These are phyloP conservation scores for Pulveroboletus sp. DNA, from an alignment of 768 basidiomycete genomes.

Conservation along the genomic window DNA sequence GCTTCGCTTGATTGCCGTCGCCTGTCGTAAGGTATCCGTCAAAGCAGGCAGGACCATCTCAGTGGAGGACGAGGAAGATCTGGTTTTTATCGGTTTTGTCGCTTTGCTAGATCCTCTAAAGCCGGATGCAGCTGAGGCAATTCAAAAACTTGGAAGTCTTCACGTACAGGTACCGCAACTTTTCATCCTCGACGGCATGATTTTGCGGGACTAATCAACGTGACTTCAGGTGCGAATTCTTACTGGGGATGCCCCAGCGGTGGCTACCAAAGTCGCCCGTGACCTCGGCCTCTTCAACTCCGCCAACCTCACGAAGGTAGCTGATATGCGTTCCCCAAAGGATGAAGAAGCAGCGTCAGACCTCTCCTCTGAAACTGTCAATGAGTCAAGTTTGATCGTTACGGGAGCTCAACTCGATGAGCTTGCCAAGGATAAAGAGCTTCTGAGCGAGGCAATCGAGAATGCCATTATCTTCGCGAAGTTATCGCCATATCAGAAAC, in stretches of 20 bases:
- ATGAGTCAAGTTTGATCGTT: slow-evolving; percentile 26
- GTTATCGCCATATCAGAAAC: slow-evolving; percentile 32
- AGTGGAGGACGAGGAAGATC: slow-evolving; percentile 26
- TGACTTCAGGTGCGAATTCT: slow-evolving; percentile 32
- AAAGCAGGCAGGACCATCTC: slow-evolving; percentile 18
- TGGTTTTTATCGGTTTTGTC: slow-evolving; percentile 29
- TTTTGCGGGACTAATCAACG: slow-evolving; percentile 5
- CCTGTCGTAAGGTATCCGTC: slow-evolving; percentile 18
- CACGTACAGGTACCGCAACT: slow-evolving; percentile 28
- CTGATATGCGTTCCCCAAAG: slow-evolving; percentile 11
- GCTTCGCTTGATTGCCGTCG: slow-evolving; percentile 29
- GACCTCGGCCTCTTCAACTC: slow-evolving; percentile 32
- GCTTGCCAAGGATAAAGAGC: slow-evolving; percentile 27
- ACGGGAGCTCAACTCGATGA: slow-evolving; percentile 28
- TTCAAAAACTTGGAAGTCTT: slow-evolving; percentile 24
- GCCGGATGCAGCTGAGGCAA: slow-evolving; percentile 30
- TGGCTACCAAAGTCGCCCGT: slow-evolving; percentile 37
- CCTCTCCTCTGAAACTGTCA: not conserved
- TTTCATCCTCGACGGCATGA: not conserved
- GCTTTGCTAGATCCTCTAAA: slow-evolving; percentile 31
- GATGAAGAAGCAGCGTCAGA: slow-evolving; percentile 25
- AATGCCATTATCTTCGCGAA: slow-evolving; percentile 32
- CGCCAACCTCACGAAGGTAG: slow-evolving; percentile 12
- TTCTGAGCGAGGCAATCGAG: slow-evolving; percentile 27
- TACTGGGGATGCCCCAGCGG: slow-evolving; percentile 33